Base-by-base conservation (phyloP, 2,329 filamentous ascomycete genomes). In the Fusarium foetens region DNA sequence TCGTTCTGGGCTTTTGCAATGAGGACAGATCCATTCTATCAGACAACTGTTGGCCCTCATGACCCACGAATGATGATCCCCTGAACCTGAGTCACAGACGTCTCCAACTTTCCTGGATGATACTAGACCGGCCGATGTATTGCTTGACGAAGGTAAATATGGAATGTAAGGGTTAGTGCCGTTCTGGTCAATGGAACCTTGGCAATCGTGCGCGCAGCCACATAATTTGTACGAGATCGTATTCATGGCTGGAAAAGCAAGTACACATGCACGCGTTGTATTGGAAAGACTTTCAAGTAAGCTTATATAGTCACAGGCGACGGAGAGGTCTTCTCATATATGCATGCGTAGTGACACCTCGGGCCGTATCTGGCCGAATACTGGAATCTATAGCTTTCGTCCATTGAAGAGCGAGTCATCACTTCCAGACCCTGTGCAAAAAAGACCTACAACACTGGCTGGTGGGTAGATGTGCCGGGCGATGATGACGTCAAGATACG, bases 311-410 rank as follows among this genome's bases (percentile, higher is more conserved):
- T 6, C 2, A 42, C 39, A 6, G 39, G 13, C 13, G 3, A 3
- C 39, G n/a, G 39, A 23, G 21, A 41, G 8, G n/a, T 41, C 39
- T 41, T 41, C 0, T 41, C 4, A 41, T 41, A 41, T 41, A 41
- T 14, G 1, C 13, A 41, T 23, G 39, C 3, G 7, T 2, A 23
- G 13, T 3, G 39, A 3, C n/a, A 16, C 2, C 39, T 21, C 13
- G 8, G 12, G 13, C 39, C 39, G 16, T 16, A 41, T 41, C 39
- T 41, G 13, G 39, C 39, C 39, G 39, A 41, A 41, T 23, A 8
- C 39, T 41, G 13, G n/a, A 23, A 23, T 0, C 21, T 14, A n/a
- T 8, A 8, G 39, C 21, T n/a, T 36, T 36, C 35, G 16, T 36
- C 2, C 6, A 41, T n/a, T 2, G 39, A 41, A 41, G 21, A 41